Base-by-base conservation (phyloP, 345 rosid genomes). In the Dipteronia sinensis region DNA sequence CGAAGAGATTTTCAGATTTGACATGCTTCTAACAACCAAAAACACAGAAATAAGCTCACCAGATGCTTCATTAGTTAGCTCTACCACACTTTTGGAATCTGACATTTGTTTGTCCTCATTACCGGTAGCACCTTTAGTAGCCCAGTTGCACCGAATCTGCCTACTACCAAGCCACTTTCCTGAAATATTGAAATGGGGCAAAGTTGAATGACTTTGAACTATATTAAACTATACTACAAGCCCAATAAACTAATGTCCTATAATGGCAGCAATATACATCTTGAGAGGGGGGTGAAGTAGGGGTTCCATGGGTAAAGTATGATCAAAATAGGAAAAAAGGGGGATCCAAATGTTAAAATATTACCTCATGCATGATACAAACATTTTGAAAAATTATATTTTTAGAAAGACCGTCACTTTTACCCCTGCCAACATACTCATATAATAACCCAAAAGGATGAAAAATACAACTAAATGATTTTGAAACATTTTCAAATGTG, bases 81-180 rank as follows among this genome's bases (percentile, higher is more conserved):
- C 98, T 73, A 87, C 90, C 55, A 92, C 85, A 76, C 92, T 90
- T 82, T 91, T 94, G 76, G 87, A 87, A 80, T 94, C 98, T 72
- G 89, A 89, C 75, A 87, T 82, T 72, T 80, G 94, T 51, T 88
- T 93, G 78, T 94, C 97, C 13, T 94, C 98, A 67, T 86, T 87
- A 77, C 84, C 51, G 67, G 77, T 70, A 78, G 95, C 91, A 42
- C 97, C 98, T 88, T 95, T 95, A 15, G 97, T 82, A 10, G 98
- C 98, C 99, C 99, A 95, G 84, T 95, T 95, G 82, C 98, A 95
- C 49, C 98, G 87, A 72, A 93, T 93, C 82, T 93, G 98, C 82
- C 98, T 87, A 71, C 94, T 93, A 42, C 97, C 94, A 65, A 93
- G 87, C 97, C 98, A 93, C 85, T 93, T 95, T 46, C 99, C 99